phyloP scores from a whole-genome alignment of 164 flowering plant species.

The Vitis labrusca region DNA sequence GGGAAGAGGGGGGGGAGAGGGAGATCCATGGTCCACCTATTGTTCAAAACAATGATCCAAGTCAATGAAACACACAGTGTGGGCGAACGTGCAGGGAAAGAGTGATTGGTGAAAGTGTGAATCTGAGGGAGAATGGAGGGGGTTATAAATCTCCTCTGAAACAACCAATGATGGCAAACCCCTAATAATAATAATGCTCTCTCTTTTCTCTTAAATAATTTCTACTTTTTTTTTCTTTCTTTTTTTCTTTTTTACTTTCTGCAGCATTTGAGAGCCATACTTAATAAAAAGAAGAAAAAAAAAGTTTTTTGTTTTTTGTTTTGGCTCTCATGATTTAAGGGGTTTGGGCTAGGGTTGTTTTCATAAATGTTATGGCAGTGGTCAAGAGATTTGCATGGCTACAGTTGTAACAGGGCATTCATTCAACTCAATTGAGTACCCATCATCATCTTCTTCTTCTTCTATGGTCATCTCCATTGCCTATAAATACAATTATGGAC shows the following conservation, averaged over 20 bases:
- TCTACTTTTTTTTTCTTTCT: neutral
- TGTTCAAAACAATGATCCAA: conserved; percentile 2
- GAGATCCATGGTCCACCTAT: neutral
- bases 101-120: conserved; percentile 13
- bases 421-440: conserved; percentile 31
- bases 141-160: conserved; percentile 26
- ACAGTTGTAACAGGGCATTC: conserved; percentile 22
- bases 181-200: conserved; percentile 21
- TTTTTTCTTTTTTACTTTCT: conserved; percentile 12
- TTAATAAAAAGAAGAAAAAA: conserved; percentile 6
- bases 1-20: neutral
- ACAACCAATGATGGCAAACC: conserved; percentile 44
- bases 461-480: conserved; percentile 3
- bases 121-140: neutral
- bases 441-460: neutral
- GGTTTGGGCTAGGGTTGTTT: conserved; percentile 8
- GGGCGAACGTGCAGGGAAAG: neutral
- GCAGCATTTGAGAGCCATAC: conserved; percentile 10
- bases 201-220: conserved; percentile 6
- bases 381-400: conserved; percentile 36
- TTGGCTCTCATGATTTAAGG: conserved; percentile 21
- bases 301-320: neutral
- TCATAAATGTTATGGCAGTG: conserved; percentile 37
- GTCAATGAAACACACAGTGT: neutral
- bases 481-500: conserved; percentile 27